Base-by-base conservation (phyloP, 2,329 filamentous ascomycete species). In the Colletotrichum neosansevieriae region DNA sequence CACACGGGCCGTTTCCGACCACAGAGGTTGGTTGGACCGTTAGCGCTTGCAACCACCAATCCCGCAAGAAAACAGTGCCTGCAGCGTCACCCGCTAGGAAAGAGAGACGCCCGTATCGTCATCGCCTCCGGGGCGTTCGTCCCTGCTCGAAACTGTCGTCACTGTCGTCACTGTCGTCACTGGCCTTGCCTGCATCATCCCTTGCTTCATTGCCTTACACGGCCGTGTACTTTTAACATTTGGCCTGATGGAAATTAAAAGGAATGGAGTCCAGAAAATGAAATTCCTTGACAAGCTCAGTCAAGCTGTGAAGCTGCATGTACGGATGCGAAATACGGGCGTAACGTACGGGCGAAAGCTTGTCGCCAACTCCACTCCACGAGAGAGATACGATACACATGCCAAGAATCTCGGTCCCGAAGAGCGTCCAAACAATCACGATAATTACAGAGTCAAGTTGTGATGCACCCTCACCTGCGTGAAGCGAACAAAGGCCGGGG, bases 1-100 rank as follows among this genome's bases (percentile, higher is more conserved):
- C 57, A 61, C 32, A 47, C 63, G 40, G 38, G 57, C 47, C 47
- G 58, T 61, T 66, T 60, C 57, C 57, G 49, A 53, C 63, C n/a
- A 54, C 63, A 29, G 17, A 42, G 38, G 40, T 61, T 38, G 15
- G 21, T 40, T 60, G 57, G 57, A 40, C 57, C 49, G 63, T 66
- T 66, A 38, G 57, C 32, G 49, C 57, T 54, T 29, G 57, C 32
- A 32, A 54, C 50, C 29, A 34, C 10, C 32, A 54, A 29, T 29
- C 50, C 50, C 3, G 36, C 36, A 38, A 5, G 11, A 4, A 38
- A 38, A 32, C 45, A 44, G 6, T 29, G 29, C 7, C 29, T 29
- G 29, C 29, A 29, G 29, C 6, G 29, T 29, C 29, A 29, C 24
- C 24, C 4, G 24, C 24, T 29, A 29, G 29, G 12, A 36, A 21